Evolutionary conservation across 768 basidiomycete genomes (phyloP), one percentile per base, ranked within the genome.

Genomic region (Podaxis rugospora): DNA sequence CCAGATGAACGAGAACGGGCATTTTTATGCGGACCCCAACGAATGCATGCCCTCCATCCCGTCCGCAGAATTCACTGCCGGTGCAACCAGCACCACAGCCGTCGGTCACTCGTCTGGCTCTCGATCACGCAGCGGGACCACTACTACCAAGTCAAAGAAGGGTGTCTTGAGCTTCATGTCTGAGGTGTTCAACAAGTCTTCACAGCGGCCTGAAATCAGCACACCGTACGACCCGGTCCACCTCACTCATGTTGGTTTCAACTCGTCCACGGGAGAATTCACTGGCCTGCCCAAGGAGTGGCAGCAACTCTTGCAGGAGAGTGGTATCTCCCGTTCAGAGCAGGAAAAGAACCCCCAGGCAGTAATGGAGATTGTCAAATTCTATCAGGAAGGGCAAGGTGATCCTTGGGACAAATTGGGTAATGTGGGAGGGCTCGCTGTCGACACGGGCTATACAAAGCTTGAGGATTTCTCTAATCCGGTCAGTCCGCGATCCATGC

Each of bases 181-280:
- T n/a, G 79, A 78, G 57, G 75, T 80, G 66, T 87, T 93, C 73
- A 87, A 32, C 32, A 32, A 83, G 70, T 79, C 83, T 59, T 82
- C 83, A 40, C 93, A 91, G 74, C 84, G 89, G 11, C 86, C 84
- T 13, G 94, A 96, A 75, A 98, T 99, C 79, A 94, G 92, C 71
- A 95, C 95, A 0, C 97, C 97, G 0, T 98, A 96, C 72, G 97
- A 99, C 75, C 97, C 97, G 35, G 96, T 98, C 40, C 96, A 98
- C 78, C 89, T 99, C 69, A 98, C 97, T 2, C 97, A 99, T 71
- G 97, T 99, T 71, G 96, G 96, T 62, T 98, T 98, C 86, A 98
- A 99, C 74, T 92, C 93, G 5, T 96, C 93, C 59, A 98, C 96
- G 0, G 97, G 97, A 61, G 96, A 99, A 76, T 98, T 95, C 76